These are phyloP conservation scores for Coemansia sp. DNA, from an alignment of 192 early-diverging fungal genomes.

Conservation along the genomic window DNA sequence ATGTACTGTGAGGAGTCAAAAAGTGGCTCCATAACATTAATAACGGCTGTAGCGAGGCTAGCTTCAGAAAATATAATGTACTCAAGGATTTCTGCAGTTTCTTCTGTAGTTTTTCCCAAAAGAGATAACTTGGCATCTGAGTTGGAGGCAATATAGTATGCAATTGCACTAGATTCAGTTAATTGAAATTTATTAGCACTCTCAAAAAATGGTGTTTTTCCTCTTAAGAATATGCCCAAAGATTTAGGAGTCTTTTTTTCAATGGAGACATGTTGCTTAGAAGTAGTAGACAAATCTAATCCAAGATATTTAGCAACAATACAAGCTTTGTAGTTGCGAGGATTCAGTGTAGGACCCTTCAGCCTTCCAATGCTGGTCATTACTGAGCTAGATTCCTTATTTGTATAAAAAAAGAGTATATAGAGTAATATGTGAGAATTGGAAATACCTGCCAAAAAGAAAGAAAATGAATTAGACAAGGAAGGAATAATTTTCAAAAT, in stretches of 20 bases:
- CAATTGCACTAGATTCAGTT: conserved; percentile 87
- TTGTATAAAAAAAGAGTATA: too few species aligned
- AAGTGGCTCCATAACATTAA: conserved; percentile 53
- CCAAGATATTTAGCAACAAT: conserved; percentile 79
- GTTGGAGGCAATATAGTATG: conserved; percentile 71
- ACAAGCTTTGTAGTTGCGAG: conserved; percentile 62
- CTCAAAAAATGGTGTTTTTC: conserved; percentile 90
- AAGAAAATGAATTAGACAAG: too few species aligned
- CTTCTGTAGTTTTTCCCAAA: conserved; percentile 59
- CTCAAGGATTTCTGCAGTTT: conserved; percentile 66
- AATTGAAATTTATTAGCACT: conserved; percentile 70
- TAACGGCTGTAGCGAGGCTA: conserved; percentile 48
- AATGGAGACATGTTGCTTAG: conserved; percentile 63
- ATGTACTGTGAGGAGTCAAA: conserved; percentile 48
- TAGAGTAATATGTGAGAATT: too few species aligned
- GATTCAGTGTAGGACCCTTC: conserved; percentile 30
- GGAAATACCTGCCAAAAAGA: too few species aligned
- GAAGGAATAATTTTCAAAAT: too few species aligned
- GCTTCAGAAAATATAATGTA: conserved; percentile 64
- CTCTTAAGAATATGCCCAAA: conserved; percentile 86
- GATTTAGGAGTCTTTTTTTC: conserved; percentile 81
- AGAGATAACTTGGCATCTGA: conserved; percentile 46
- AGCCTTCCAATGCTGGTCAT: conserved; percentile 49
- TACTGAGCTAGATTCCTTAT: background rate
- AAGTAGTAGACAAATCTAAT: conserved; percentile 66